Percentiles rank a stretch among this genome's conserved stretches.
Conservation (phyloP, 2,329 filamentous ascomycete genomes). For the Pezicula carpinea region DNA sequence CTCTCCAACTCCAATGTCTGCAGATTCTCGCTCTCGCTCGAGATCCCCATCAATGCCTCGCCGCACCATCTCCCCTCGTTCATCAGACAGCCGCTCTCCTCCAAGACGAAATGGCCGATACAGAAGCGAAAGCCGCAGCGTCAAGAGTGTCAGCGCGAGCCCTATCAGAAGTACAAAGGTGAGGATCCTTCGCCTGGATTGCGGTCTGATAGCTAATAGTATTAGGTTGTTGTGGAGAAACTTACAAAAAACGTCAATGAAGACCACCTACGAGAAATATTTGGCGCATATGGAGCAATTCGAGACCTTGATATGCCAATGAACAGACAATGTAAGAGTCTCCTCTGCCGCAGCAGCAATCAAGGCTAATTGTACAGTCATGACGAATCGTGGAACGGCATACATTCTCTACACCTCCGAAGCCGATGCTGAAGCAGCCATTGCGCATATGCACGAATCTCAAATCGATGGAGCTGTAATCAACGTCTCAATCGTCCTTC, state of each 20-base stretch:
- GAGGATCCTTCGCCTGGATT: conserved; percentile 1
- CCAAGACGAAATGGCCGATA: conserved; percentile 23
- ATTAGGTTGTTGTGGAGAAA: conserved; percentile 89
- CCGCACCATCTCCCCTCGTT: conserved; percentile 26
- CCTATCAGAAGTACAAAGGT: conserved; percentile 51
- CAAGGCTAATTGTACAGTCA: conserved; percentile 49
- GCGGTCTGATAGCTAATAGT: conserved; percentile 11
- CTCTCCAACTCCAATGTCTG: conserved; percentile 24
- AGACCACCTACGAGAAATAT: conserved; percentile 85
- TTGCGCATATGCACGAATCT: conserved; percentile 97
- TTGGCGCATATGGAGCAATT: conserved; percentile 81
- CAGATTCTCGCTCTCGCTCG: conserved; percentile 15
- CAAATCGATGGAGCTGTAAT: conserved; percentile 43
- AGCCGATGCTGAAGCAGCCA: conserved; percentile 78
- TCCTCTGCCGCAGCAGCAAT: conserved; percentile 1
- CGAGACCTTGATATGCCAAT: conserved; percentile 85
- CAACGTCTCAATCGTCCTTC: conserved; percentile 31
- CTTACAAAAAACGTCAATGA: conserved; percentile 93
- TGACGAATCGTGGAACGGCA: conserved; percentile 86
- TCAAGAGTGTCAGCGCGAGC: conserved; percentile 24
- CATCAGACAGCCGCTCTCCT: conserved; percentile 20
- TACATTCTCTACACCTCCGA: conserved; percentile 82
- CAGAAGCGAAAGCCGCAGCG: conserved; percentile 26
- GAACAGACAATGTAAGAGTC: conserved; percentile 70
- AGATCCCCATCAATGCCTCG: conserved; percentile 22